A percentile compares a stretch with the other conserved stretches of the same genome.
phyloP scores from a whole-genome alignment of 495 filamentous ascomycete genomes.

The Glonium stellatum region DNA sequence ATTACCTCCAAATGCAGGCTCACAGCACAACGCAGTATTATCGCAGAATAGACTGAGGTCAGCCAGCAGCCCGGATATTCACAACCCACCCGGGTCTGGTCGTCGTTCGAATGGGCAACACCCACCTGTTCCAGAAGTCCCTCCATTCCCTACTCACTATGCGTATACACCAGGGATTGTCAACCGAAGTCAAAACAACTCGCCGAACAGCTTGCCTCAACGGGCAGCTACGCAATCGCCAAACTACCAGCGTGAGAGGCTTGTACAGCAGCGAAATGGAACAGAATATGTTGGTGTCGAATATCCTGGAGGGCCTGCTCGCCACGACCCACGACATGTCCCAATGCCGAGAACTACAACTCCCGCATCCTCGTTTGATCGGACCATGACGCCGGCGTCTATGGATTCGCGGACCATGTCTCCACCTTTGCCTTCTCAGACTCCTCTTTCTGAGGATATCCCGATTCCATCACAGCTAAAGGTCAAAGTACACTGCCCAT shows the following conservation, averaged over 20 bases:
- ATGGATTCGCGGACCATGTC: conserved; percentile 29
- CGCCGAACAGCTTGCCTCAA: conserved; percentile 51
- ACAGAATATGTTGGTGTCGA: conserved; percentile 18
- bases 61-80: conserved; percentile 64
- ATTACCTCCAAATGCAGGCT: conserved; percentile 64
- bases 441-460: conserved; percentile 5
- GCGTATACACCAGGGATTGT: conserved; percentile 52
- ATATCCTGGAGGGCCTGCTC: conserved; percentile 17
- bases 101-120: conserved; percentile 52
- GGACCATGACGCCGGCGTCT: conserved; percentile 22
- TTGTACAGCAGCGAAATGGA: conserved; percentile 23
- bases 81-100: conserved; percentile 42
- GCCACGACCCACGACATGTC: conserved; percentile 17
- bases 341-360: conserved; percentile 21
- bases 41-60: conserved; percentile 54
- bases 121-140: conserved; percentile 61
- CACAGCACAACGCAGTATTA: conserved; percentile 37
- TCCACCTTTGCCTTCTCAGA: conserved; percentile 19
- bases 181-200: conserved; percentile 62
- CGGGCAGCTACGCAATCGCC: conserved; percentile 43
- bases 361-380: conserved; percentile 20
- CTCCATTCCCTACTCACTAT: conserved; percentile 57
- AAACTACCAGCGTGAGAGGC: conserved; percentile 31
- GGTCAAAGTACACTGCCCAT: conserved; percentile 83
- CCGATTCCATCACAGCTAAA: conserved; percentile 64